Base-by-base conservation (phyloP, 768 basidiomycete genomes). In the Rhodosporidiobolus sp. region DNA sequence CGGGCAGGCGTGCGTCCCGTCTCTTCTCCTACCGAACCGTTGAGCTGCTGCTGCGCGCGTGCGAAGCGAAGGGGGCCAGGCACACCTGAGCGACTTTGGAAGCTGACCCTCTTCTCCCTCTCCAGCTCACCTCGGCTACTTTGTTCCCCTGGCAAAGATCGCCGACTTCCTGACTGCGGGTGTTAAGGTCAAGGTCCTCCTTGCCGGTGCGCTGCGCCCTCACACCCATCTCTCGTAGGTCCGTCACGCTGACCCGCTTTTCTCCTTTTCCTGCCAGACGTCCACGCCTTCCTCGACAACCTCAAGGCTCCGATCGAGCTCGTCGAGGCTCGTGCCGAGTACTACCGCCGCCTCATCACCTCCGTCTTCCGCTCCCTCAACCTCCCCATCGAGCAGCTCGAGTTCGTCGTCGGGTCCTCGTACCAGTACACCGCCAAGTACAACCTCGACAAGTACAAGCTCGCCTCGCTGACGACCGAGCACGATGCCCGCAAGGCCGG, bases 401-500 rank as follows among this genome's bases (percentile, higher is more conserved):
- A 83, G 60, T 94, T 98, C 80, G 88, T 96, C 10, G 86, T 88
- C 77, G 96, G 96, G 20, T 92, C 93, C 3, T 89, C 89, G 73
- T 94, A 94, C 87, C 94, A 99, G 80, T 87, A 98, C 69, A 87
- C 88, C 0, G 85, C 84, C 50, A 93, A 95, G 75, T 99, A 95
- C 85, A 96, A 89, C 77, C 85, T 97, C 78, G 96, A 98, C 83
- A 91, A 94, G 79, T 98, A 93, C 87, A 86, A 65, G 77, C 86
- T 98, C 60, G 91, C 89, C 77, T 87, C 94, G n/a, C 89, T 87
- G 70, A 93, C 95, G 28, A 88, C 92, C 3, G 92, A 97, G 77
- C 94, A 95, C 81, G 96, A 98, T 76, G 93, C 95, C 34, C 95
- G 95, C 81, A 96, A 96, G 81, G 96, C 96, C 0, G 96, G 96